Evolutionary conservation across 2,329 filamentous ascomycete species (phyloP), one percentile per base, ranked within the genome.

Genomic region (Aspergillus sp.): DNA sequence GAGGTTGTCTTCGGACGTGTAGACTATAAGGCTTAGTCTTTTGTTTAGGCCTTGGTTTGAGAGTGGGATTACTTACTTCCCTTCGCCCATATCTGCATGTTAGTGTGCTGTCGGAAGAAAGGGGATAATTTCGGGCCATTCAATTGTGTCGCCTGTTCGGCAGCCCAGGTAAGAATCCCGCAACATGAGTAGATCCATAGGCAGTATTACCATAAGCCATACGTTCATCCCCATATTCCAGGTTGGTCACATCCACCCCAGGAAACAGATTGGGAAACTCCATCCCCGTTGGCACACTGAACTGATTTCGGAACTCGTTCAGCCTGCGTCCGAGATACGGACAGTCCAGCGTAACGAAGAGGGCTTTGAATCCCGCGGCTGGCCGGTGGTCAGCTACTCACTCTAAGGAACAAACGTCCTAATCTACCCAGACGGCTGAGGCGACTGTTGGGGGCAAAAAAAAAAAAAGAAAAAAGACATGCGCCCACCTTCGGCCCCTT

Each of bases 71-170:
- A 47, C 66, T 61, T 60, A 68, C 67, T 59, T 28, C 68, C 68
- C 60, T 70, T 70, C 7, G 60, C 30, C 68, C 67, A 70, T n/a
- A 70, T 61, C 41, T 68, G 43, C 64, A 71, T 64, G 11, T 64
- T 66, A 1, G 69, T 70, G 47, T 60, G 56, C 9, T 54, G 13
- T 25, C 53, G 60, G 31, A 59, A 56, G 60, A 34, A 60, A 34
- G 58, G 53, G 9, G 19, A 60, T 50, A 6, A 52, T 43, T 1
- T 43, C n/a, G 4, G 22, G 4, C 58, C 58, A 60, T 31, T 60
- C 51, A 11, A 60, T 5, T 17, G 13, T 25, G 17, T 28, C 11
- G 13, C 54, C 50, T 60, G 15, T 22, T 4, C 4, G n/a, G 3
- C 30, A 28, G 5, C 30, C 15, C 15, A 11, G 25, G 55, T 25